phyloP scores from a whole-genome alignment of 1,284 basidiomycete genomes.

The Moniliophthora roreri region DNA sequence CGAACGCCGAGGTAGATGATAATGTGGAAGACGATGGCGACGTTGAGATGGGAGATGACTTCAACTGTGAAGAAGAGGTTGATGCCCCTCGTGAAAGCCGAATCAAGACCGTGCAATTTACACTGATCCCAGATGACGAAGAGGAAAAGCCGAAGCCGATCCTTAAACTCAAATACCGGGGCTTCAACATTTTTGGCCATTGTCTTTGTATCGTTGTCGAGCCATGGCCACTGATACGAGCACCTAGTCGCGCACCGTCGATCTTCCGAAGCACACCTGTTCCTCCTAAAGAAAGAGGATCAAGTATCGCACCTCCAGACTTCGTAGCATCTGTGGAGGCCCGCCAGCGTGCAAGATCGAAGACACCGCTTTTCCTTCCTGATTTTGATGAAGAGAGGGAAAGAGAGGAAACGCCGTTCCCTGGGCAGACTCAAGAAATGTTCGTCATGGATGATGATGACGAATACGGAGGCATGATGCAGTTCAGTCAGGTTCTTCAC shows the following conservation, averaged over 20 bases:
- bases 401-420: conserved; percentile 37
- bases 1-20: conserved; percentile 24
- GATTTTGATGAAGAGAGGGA: conserved; percentile 49
- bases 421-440: conserved; percentile 21
- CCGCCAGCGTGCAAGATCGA: conserved; percentile 27
- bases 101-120: conserved; percentile 12
- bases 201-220: conserved; percentile 79
- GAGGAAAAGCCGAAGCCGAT: conserved; percentile 72
- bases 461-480: conserved; percentile 60
- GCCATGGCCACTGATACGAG: conserved; percentile 62
- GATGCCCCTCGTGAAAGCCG: background rate
- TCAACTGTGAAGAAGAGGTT: conserved; percentile 5
- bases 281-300: conserved; percentile 24
- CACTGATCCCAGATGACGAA: conserved; percentile 43
- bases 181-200: conserved; percentile 64
- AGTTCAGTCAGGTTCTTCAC: conserved; percentile 71
- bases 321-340: conserved; percentile 25
- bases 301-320: conserved; percentile 33
- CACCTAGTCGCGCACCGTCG: conserved; percentile 24
- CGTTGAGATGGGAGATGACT: conserved; percentile 20
- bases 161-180: conserved; percentile 63
- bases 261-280: conserved; percentile 24
- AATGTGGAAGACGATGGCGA: conserved; percentile 25
- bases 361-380: conserved; percentile 68
- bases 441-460: conserved; percentile 29